Conservation (phyloP, 1,284 basidiomycete genomes). For the Cronartium ribicola region DNA sequence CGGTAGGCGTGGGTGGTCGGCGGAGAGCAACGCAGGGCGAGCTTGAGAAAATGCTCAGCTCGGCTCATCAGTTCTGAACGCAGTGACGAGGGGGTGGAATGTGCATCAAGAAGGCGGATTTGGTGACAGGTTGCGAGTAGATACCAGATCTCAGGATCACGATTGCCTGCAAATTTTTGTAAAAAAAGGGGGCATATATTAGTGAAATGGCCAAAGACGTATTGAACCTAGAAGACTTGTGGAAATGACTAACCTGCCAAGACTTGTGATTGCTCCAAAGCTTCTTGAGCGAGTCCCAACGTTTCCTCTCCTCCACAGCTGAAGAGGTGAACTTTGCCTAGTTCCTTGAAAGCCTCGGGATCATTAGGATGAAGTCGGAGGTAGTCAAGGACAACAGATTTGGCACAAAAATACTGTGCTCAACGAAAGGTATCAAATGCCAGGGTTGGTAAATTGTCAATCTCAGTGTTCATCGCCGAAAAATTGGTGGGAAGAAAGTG, state of each 20-base stretch:
- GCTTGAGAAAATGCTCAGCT: constrained; percentile 13
- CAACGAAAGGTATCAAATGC: background rate
- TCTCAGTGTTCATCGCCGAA: background rate
- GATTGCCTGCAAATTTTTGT: background rate
- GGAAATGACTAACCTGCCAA: constrained; percentile 14
- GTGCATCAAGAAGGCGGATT: constrained; percentile 18
- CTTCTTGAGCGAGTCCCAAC: constrained; percentile 18
- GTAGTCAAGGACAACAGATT: constrained; percentile 3
- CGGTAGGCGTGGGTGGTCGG: constrained; percentile 2
- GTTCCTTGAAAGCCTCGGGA: constrained; percentile 27
- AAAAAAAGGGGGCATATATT: background rate
- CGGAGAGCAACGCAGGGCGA: constrained; percentile 9
- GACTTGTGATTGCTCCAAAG: constrained; percentile 19
- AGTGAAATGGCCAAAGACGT: background rate
- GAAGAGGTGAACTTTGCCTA: constrained; percentile 25
- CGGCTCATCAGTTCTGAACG: background rate
- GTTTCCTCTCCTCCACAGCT: constrained; percentile 20
- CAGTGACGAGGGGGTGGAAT: background rate
- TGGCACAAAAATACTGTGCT: constrained; percentile 19
- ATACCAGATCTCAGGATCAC: constrained; percentile 27
- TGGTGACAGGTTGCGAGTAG: constrained; percentile 4
- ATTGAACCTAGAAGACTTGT: background rate
- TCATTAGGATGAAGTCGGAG: constrained; percentile 16
- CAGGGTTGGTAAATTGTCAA: background rate
- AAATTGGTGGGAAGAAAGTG: background rate